A percentile compares a stretch with the other conserved stretches of the same genome.
phyloP scores from a whole-genome alignment of 352 stramenopile genomes.

The Phytophthora pluvialis region DNA sequence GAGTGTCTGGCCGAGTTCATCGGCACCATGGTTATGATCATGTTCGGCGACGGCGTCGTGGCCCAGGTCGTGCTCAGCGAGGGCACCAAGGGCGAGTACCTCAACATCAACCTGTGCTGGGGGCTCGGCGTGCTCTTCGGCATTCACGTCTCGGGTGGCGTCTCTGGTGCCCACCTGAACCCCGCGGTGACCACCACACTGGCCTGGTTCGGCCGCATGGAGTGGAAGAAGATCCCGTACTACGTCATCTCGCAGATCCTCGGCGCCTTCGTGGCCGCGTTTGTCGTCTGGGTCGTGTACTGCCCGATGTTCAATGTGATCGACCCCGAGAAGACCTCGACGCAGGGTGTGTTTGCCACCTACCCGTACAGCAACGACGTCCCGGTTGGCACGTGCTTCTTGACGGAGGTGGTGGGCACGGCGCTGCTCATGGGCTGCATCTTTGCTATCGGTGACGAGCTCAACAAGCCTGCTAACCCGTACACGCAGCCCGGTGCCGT shows the following conservation, averaged over 20 bases:
- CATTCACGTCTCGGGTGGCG: constrained; percentile 60
- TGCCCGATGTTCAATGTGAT: constrained; percentile 56
- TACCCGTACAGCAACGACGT: constrained; percentile 51
- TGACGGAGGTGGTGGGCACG: constrained; percentile 69
- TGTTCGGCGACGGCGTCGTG: constrained; percentile 70
- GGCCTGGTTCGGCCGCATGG: constrained; percentile 51
- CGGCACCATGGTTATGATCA: constrained; percentile 67
- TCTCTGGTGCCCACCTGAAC: constrained; percentile 74
- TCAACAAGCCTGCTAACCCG: constrained; percentile 59
- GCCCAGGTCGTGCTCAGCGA: constrained; percentile 64
- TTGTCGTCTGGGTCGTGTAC: constrained; percentile 62
- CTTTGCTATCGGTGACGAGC: constrained; percentile 60
- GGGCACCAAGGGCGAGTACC: constrained; percentile 62
- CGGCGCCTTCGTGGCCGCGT: constrained; percentile 54
- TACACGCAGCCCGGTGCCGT: constrained; percentile 52
- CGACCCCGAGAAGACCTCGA: constrained; percentile 50
- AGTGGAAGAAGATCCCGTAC: constrained; percentile 62
- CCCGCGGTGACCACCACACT: constrained; percentile 64
- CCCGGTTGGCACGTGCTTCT: constrained; percentile 50
- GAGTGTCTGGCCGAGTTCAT: constrained; percentile 74
- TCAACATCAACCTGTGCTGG: constrained; percentile 78
- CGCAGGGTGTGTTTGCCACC: constrained; percentile 55
- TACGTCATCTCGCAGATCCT: constrained; percentile 64
- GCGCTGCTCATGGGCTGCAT: constrained; percentile 67
- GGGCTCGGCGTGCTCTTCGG: constrained; percentile 77